A percentile compares a stretch with the other conserved stretches of the same genome.
phyloP scores from a whole-genome alignment of 2,329 filamentous ascomycete species.

The Penicillium sp. region DNA sequence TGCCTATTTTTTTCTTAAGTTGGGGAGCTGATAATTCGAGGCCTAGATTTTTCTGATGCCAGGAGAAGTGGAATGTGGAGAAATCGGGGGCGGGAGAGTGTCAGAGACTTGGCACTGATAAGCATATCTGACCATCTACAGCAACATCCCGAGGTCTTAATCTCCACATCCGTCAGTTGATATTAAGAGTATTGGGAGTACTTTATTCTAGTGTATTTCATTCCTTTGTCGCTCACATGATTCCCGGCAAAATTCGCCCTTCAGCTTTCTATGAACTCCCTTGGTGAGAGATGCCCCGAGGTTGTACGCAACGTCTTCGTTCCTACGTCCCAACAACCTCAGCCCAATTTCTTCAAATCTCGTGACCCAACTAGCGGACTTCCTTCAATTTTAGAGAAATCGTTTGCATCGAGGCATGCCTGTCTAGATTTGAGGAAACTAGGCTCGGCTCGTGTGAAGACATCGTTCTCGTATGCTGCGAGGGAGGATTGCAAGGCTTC shows the following conservation, averaged over 20 bases:
- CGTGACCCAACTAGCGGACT: constrained; percentile 43
- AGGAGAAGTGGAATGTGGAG: not conserved
- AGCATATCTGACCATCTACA: not conserved
- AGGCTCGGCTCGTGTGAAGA: constrained; percentile 45
- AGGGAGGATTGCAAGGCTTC: constrained; percentile 14
- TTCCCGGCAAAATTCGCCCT: no score
- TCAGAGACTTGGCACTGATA: constrained; percentile 1
- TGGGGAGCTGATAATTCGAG: not conserved
- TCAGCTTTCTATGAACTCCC: not conserved
- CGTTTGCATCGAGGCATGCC: constrained; percentile 56
- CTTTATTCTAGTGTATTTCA: no score
- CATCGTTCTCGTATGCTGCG: constrained; percentile 45
- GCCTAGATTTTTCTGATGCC: not conserved
- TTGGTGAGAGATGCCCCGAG: no score
- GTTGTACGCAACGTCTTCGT: no score
- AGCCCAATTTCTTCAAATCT: constrained; percentile 8
- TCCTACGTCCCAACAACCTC: not conserved
- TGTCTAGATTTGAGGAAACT: constrained; percentile 52
- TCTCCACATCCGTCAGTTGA: not conserved
- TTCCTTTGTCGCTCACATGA: no score
- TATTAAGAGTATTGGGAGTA: no score
- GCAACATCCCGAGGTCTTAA: not conserved
- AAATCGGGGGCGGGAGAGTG: not conserved
- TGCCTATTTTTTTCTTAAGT: not conserved
- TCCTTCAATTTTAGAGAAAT: constrained; percentile 46